Evolutionary conservation across 345 rosid species (phyloP).

Genomic region (Excoecaria cochinchinensis): DNA sequence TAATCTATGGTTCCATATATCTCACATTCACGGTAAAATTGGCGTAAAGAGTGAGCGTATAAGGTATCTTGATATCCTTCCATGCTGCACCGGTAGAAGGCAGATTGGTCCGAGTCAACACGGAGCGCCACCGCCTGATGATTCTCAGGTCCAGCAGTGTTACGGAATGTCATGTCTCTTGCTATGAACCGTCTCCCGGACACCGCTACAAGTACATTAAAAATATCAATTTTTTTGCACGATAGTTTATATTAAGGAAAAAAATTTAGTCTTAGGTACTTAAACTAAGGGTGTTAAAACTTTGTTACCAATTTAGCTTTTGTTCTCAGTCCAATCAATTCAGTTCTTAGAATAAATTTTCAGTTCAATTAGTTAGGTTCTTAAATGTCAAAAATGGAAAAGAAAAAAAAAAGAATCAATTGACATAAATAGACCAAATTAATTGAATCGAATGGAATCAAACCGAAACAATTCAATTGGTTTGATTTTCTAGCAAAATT

Average conservation of each 20-base stretch:
- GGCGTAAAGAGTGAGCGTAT: conserved; percentile 31
- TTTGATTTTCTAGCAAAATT: no score
- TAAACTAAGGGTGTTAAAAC: no score
- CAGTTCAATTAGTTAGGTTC: no score
- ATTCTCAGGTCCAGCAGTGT: conserved; percentile 26
- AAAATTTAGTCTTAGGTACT: background rate
- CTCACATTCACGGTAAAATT: conserved; percentile 29
- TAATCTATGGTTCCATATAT: conserved; percentile 33
- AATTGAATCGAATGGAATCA: no score
- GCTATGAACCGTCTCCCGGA: conserved; percentile 34
- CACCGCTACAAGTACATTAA: conserved; percentile 14
- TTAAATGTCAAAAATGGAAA: no score
- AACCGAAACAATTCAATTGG: no score
- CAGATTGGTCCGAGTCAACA: conserved; percentile 33
- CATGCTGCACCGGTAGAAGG: conserved; percentile 31
- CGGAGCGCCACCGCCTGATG: conserved; percentile 31
- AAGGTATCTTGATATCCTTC: conserved; percentile 34
- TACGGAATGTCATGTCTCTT: conserved; percentile 31
- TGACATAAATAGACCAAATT: no score
- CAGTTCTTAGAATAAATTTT: no score
- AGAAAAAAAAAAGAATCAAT: no score
- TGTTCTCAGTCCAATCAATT: no score
- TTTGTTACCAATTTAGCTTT: no score
- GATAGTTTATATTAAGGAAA: background rate
- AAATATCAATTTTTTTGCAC: background rate